A percentile compares a stretch with the other conserved stretches of the same genome.
Conservation (phyloP, 2,329 filamentous ascomycete species). For the Aspergillus alliaceus region DNA sequence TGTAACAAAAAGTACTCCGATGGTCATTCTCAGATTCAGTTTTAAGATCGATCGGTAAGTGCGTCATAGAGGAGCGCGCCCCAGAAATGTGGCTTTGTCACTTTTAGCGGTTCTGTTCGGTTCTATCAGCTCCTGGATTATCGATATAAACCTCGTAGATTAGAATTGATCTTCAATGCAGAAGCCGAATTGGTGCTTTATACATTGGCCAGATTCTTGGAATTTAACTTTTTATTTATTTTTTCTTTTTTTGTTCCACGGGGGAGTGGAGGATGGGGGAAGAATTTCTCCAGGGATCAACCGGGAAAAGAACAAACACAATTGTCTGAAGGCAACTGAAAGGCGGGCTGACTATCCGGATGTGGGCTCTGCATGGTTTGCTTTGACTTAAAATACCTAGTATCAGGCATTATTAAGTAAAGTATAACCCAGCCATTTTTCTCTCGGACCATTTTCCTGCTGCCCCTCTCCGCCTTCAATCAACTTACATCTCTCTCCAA, state of each 20-base stretch:
- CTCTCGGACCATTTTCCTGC: conserved; percentile 4
- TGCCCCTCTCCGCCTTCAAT: conserved; percentile 7
- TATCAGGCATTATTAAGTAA: not conserved
- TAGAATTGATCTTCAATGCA: not conserved
- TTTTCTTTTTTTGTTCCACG: no score
- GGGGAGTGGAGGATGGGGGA: no score
- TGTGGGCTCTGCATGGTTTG: not conserved
- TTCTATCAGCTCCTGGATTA: not conserved
- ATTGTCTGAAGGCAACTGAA: conserved; percentile 6
- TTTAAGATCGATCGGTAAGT: not conserved
- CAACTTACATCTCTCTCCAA: not conserved
- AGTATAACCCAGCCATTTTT: not conserved
- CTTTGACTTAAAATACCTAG: not conserved
- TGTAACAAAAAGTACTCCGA: no score
- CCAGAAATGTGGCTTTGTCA: conserved; percentile 2
- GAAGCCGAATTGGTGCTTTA: not conserved
- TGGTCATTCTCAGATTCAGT: not conserved
- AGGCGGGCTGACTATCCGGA: conserved; percentile 4
- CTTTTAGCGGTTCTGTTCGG: not conserved
- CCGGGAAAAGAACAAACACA: not conserved
- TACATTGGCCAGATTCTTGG: not conserved
- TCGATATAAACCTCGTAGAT: not conserved
- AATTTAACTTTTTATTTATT: not conserved
- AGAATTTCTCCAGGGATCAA: not conserved
- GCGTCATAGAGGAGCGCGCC: not conserved